A percentile compares a stretch with the other conserved stretches of the same genome.
Evolutionary conservation across 331 rosid genomes (phyloP).

Genomic region (Dryas integrifolia): DNA sequence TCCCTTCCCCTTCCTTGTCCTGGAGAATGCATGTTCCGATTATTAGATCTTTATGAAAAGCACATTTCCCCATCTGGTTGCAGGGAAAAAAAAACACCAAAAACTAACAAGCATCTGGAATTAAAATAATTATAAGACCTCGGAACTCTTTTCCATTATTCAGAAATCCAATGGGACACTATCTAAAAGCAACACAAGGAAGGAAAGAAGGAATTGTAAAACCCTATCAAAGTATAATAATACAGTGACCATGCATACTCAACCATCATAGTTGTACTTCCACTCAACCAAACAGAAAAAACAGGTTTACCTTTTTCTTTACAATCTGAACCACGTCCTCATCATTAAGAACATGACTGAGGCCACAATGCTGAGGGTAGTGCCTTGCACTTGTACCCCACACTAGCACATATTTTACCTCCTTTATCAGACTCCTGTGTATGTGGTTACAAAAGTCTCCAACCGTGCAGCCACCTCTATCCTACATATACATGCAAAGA

Average conservation of each 20-base stretch:
- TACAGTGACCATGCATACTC: background rate
- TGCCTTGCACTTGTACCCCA: slow-evolving; percentile 97
- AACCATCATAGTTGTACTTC: background rate
- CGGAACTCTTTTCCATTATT: background rate
- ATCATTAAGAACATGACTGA: slow-evolving; percentile 66
- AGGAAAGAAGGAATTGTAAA: background rate
- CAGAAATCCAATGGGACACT: background rate
- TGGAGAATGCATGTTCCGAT: slow-evolving; percentile 32
- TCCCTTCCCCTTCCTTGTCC: slow-evolving; percentile 92
- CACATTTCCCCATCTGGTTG: background rate
- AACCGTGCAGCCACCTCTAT: slow-evolving; percentile 95
- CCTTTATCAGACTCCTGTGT: slow-evolving; percentile 94
- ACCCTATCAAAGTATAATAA: background rate
- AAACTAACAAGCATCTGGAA: background rate
- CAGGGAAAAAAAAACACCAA: background rate
- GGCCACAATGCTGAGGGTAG: slow-evolving; percentile 95
- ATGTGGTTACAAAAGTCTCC: slow-evolving; percentile 97
- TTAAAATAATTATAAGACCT: background rate
- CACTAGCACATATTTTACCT: slow-evolving; percentile 88
- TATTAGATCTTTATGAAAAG: slow-evolving; percentile 14
- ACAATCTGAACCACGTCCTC: slow-evolving; percentile 97
- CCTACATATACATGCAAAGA: slow-evolving; percentile 48
- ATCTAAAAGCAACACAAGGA: background rate
- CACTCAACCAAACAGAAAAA: slow-evolving; percentile 10
- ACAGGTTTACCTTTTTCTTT: slow-evolving; percentile 79